Evolutionary conservation across 805 yeast genomes (phyloP), one percentile per base, ranked within the genome.

Genomic region (Saccharomycopsis sp.): DNA sequence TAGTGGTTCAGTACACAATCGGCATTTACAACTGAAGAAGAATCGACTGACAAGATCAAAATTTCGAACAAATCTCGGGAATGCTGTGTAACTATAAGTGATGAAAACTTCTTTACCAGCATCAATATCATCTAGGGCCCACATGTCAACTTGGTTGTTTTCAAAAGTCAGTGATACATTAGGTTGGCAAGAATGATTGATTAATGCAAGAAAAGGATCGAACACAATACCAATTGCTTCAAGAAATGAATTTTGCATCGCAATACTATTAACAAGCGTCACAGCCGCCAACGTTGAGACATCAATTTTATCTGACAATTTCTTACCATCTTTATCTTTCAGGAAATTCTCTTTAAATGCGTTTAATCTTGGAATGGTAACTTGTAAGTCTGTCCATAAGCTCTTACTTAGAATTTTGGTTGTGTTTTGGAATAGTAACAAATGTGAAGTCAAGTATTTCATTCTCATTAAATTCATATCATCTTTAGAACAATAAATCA

Each of bases 121-220:
- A 2, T 37, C 36, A 9, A 67, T 48, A 2, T 48, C 40, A 7
- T 46, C 41, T 4, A 56, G 44, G 8, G 61, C 54, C 6, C 50
- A 47, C n/a, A 65, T 17, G 1, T 39, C 24, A 5, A 56, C 48
- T 23, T 43, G 45, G 7, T 51, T 44, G 4, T 53, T 51, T 21
- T 54, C 44, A 55, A 55, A 60, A 16, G 55, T 44, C 5, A 58
- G 38, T 6, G 56, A 41, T 24, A 60, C 51, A 44, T 67, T 67
- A 4, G 72, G 71, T 4, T 54, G 50, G 51, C 73, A 68, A 4
- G 68, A 63, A 53, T 68, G 73, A 41, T 68, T 68, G 17, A 66
- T 60, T 38, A 67, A 47, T 9, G 71, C 53, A 48, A 67, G 59
- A 3, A 54, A 47, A 0, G 67, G 66, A 46, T 67, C 70, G 51